Evolutionary conservation across 352 stramenopile species (phyloP).

Genomic region (Globisporangium cederbergense): DNA sequence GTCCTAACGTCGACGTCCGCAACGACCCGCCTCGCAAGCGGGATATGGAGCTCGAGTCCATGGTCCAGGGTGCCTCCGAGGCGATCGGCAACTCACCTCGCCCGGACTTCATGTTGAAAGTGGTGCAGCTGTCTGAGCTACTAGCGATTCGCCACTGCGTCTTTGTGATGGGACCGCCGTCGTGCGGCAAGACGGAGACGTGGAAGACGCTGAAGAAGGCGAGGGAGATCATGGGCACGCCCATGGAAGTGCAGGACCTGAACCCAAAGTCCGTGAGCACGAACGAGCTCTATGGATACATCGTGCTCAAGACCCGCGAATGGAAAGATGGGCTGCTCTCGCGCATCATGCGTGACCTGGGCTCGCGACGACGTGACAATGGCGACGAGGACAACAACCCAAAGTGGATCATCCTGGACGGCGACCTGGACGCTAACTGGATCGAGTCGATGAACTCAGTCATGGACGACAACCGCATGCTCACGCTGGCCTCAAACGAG

Average conservation of each 20-base stretch:
- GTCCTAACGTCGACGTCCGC: slow-evolving; percentile 82
- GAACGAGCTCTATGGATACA: slow-evolving; percentile 96
- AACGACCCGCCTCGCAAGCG: slow-evolving; percentile 91
- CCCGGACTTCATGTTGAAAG: slow-evolving; percentile 90
- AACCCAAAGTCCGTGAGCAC: slow-evolving; percentile 96
- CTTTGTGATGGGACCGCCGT: slow-evolving; percentile 94
- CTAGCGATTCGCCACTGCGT: slow-evolving; percentile 95
- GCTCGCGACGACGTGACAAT: slow-evolving; percentile 86
- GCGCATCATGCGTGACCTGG: slow-evolving; percentile 95
- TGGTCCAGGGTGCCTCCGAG: slow-evolving; percentile 80
- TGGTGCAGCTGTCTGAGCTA: slow-evolving; percentile 94
- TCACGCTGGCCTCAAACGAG: slow-evolving; percentile 96
- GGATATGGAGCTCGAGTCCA: slow-evolving; percentile 91
- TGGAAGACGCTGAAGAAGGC: slow-evolving; percentile 93
- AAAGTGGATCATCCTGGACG: slow-evolving; percentile 97
- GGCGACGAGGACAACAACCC: slow-evolving; percentile 89
- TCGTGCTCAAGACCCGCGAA: slow-evolving; percentile 92
- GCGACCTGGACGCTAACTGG: slow-evolving; percentile 97
- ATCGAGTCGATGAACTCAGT: slow-evolving; percentile 98
- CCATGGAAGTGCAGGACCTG: slow-evolving; percentile 90
- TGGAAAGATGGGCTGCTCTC: slow-evolving; percentile 96
- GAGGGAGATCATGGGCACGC: slow-evolving; percentile 82
- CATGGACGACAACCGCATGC: slow-evolving; percentile 97
- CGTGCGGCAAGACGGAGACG: slow-evolving; percentile 93
- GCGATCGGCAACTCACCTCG: slow-evolving; percentile 79